Evolutionary conservation across 202 grass and related monocot genomes (phyloP), one percentile per base, ranked within the genome.

Genomic region (Carex arenaria): DNA sequence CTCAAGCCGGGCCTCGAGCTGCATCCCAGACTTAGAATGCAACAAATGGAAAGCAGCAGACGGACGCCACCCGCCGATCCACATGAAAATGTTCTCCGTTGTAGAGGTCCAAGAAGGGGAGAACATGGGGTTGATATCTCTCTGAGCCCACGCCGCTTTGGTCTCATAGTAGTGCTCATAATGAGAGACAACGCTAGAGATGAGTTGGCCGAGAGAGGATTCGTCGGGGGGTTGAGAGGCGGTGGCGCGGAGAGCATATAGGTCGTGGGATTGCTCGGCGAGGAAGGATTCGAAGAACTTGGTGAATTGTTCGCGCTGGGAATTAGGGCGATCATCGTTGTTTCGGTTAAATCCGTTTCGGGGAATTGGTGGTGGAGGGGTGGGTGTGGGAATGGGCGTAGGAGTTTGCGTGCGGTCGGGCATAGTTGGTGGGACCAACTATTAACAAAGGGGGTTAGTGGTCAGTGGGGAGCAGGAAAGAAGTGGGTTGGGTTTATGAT

Each of bases 21-120:
- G 92, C 56, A 89, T 23, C 40, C 90, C 89, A 20, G 92, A 94
- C 80, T 94, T 97, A 73, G 92, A 87, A 73, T 90, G 85, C 34
- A 97, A 82, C 56, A 97, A 83, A 26, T 94, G 94, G 89, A 97
- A 12, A 45, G 90, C 88, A 23, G 89, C 61, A 0, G 90, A 87
- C 56, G 94, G 88, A 53, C 91, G 92, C 94, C 92, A 94, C 0
- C 94, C 94, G 87, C 94, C 94, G 79, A 79, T 83, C 94, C 94
- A 93, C 43, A 93, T 87, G 89, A 88, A 97, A 19, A 94, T 82
- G 51, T 88, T 91, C 94, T 97, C 94, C 12, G 90, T 94, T 67
- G 89, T 80, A 57, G 88, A 90, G 61, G 79, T 97, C 94, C 94
- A 97, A 1, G 92, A 85, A 18, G 94, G 89, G 10, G 88, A 60